Percentiles rank a stretch among this genome's conserved stretches.
Conservation (phyloP, 2,329 filamentous ascomycete species). For the Alternaria novae-zelandiae region DNA sequence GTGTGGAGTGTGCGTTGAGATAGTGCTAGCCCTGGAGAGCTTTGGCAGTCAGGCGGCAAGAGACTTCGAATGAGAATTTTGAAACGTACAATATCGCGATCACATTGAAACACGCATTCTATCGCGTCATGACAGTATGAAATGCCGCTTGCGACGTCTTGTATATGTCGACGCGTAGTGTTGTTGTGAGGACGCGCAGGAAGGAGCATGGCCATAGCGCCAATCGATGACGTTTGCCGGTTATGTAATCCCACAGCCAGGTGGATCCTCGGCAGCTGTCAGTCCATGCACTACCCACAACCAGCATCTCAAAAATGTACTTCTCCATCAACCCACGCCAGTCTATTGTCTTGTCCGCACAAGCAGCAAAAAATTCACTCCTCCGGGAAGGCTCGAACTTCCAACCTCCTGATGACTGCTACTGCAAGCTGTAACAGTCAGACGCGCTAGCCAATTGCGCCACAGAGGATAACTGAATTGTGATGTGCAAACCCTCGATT, state of each 20-base stretch:
- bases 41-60: background rate
- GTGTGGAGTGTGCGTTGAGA: background rate
- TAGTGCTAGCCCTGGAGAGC: background rate
- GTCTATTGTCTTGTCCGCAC: background rate
- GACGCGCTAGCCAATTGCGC: slow-evolving; percentile 65
- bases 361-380: slow-evolving; percentile 15
- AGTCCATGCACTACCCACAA: background rate
- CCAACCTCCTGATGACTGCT: slow-evolving; percentile 38
- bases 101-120: background rate
- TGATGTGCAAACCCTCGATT: background rate
- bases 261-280: background rate
- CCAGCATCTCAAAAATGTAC: background rate
- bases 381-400: slow-evolving; percentile 45
- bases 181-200: background rate
- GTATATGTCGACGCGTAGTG: background rate
- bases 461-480: slow-evolving; percentile 44
- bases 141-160: background rate
- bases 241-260: background rate
- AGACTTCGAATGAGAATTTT: background rate
- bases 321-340: background rate
- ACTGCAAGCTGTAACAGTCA: slow-evolving; percentile 58
- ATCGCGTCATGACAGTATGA: background rate
- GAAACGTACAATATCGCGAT: background rate
- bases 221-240: background rate
- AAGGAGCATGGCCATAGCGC: background rate